A percentile compares a stretch with the other conserved stretches of the same genome.
phyloP scores from a whole-genome alignment of 768 basidiomycete species.

The Galerina marginata region DNA sequence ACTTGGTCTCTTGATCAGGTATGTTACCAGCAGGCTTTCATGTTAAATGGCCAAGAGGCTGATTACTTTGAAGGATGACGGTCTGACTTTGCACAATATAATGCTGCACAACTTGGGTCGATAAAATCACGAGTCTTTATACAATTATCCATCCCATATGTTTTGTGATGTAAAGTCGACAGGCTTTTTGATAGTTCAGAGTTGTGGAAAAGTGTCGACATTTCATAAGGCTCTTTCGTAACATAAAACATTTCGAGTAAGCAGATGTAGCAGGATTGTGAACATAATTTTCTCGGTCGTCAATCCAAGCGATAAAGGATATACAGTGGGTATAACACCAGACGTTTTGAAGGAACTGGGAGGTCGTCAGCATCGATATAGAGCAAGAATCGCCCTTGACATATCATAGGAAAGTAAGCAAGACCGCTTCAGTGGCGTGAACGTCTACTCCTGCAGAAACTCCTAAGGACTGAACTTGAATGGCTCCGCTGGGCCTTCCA shows the following conservation, averaged over 20 bases:
- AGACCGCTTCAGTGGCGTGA: constrained; percentile 53
- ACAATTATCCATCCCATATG: not conserved
- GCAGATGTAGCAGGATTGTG: no score
- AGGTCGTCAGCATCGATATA: no score
- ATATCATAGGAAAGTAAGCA: constrained; percentile 40
- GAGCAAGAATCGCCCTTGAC: not conserved
- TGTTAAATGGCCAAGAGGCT: not conserved
- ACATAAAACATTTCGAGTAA: no score
- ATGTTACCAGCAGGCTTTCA: constrained; percentile 10
- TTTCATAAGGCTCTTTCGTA: no score
- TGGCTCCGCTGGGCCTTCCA: constrained; percentile 44
- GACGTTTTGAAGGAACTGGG: no score
- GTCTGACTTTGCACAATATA: constrained; percentile 45
- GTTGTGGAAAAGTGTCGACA: no score
- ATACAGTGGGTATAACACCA: no score
- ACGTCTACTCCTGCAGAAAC: constrained; percentile 50
- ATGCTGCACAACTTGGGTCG: constrained; percentile 40
- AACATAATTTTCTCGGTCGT: no score
- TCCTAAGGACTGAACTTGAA: constrained; percentile 30
- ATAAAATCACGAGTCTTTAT: not conserved
- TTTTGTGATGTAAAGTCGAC: no score
- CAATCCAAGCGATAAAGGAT: no score
- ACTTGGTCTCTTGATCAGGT: constrained; percentile 67
- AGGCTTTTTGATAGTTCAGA: no score
- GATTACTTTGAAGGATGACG: constrained; percentile 35